Evolutionary conservation across 305 asterid species (phyloP), one percentile per base, ranked within the genome.

Genomic region (Withania somnifera): DNA sequence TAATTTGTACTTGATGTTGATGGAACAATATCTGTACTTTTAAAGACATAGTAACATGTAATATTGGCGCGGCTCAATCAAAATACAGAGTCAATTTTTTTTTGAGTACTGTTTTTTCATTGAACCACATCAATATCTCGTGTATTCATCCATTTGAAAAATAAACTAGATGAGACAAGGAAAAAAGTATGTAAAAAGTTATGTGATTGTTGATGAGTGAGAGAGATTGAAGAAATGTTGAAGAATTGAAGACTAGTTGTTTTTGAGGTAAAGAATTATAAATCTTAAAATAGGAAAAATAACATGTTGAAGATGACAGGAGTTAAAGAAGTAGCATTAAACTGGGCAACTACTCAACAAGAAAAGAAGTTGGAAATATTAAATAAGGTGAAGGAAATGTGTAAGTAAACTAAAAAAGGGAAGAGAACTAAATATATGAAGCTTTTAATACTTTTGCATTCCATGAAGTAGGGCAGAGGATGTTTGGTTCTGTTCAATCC

Each of bases 41-140:
- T 22, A 50, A 75, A 17, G 28, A 75, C 5, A 42, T 26, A 24
- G 40, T 58, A 15, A 47, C 79, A 79, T 80, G 87, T 73, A 86
- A 85, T 85, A 85, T 81, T 83, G 88, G 83, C 85, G 53, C 86
- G 81, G 79, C 88, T 86, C 86, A 83, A 86, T 86, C 68, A 69
- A 81, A 86, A 81, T 68, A 75, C 11, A 71, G 47, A 40, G 50
- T 67, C 68, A 50, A 75, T 24, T 36, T 10, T 45, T 34, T 13
- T 17, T 5, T 40, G 73, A 68, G 52, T 75, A 24, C 83, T 53
- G 32, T 82, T 81, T 83, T 86, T 11, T 79, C 85, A 86, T 86
- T 86, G 86, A 86, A 86, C 86, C 82, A 77, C 85, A 83, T 83
- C 86, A 86, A 83, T 77, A 86, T 83, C 86, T 77, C 86, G 85